Evolutionary conservation across 768 basidiomycete species (phyloP).

Genomic region (Pleurotus tuber-regium): DNA sequence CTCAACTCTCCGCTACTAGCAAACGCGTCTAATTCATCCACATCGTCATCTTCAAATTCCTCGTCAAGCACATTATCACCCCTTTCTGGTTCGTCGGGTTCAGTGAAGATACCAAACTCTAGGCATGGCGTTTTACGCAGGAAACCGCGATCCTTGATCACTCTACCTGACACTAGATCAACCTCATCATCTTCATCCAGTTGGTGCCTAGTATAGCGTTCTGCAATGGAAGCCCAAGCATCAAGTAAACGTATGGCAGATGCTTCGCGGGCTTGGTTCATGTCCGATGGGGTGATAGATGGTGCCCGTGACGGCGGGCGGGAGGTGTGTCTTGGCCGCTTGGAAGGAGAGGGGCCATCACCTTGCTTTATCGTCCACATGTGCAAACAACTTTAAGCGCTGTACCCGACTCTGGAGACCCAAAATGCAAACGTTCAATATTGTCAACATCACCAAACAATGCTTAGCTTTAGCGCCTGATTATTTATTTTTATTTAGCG

Average conservation of each 20-base stretch:
- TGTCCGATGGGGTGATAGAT: constrained; percentile 4
- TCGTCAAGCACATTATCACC: constrained; percentile 52
- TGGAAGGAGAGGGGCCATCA: constrained; percentile 3
- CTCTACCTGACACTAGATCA: constrained; percentile 56
- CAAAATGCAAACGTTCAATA: too few relatives aligned
- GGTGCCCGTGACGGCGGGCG: constrained; percentile 4
- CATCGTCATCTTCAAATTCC: constrained; percentile 51
- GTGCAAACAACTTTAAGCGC: too few relatives aligned
- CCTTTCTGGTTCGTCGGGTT: constrained; percentile 41
- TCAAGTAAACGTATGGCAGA: constrained; percentile 55
- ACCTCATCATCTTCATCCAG: constrained; percentile 82
- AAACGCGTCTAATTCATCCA: constrained; percentile 60
- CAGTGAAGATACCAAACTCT: constrained; percentile 52
- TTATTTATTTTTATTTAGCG: too few relatives aligned
- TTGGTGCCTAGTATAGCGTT: constrained; percentile 61
- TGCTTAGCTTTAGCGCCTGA: too few relatives aligned
- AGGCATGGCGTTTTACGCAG: constrained; percentile 39
- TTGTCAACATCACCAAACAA: too few relatives aligned
- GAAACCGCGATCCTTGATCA: constrained; percentile 72
- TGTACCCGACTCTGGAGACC: too few relatives aligned
- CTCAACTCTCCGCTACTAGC: constrained; percentile 24
- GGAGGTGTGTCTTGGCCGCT: background rate
- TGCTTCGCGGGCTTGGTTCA: constrained; percentile 23
- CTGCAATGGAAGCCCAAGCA: constrained; percentile 66
- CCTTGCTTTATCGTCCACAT: too few relatives aligned